These are phyloP conservation scores for Anthracocystis panici-leucophaei DNA, from an alignment of 1,284 basidiomycete genomes.

Conservation along the genomic window DNA sequence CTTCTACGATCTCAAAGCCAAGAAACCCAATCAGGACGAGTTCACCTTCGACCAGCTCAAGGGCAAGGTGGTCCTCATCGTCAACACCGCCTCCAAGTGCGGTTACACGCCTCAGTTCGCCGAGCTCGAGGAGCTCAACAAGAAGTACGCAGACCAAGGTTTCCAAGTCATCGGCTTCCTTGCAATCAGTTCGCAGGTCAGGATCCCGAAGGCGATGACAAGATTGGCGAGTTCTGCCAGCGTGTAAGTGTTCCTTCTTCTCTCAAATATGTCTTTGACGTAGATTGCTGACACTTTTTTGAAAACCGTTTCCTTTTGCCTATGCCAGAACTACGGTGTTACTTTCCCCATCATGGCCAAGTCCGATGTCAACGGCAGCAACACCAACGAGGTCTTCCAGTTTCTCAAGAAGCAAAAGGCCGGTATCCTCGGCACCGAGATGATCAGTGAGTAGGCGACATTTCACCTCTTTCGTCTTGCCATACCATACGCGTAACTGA, in stretches of 20 bases:
- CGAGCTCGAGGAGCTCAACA: constrained; percentile 84
- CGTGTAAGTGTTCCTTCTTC: constrained; percentile 42
- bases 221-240: constrained; percentile 63
- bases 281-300: constrained; percentile 1
- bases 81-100: constrained; percentile 74
- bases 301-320: background rate
- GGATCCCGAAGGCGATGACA: constrained; percentile 65
- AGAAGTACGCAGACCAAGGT: constrained; percentile 83
- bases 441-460: constrained; percentile 73
- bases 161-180: constrained; percentile 86
- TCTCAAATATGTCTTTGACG: background rate
- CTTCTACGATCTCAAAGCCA: constrained; percentile 68
- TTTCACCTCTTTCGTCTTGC: background rate
- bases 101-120: constrained; percentile 84
- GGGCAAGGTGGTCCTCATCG: constrained; percentile 73
- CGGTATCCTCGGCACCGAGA: constrained; percentile 79
- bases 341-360: constrained; percentile 69
- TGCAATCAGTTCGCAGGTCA: constrained; percentile 81
- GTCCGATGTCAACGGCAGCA: constrained; percentile 85
- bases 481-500: background rate
- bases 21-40: constrained; percentile 54
- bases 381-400: constrained; percentile 82
- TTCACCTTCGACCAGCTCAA: constrained; percentile 69
- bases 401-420: constrained; percentile 85
- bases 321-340: constrained; percentile 66